Conservation (phyloP, 2,329 filamentous ascomycete species). For the Onygenales sp. region DNA sequence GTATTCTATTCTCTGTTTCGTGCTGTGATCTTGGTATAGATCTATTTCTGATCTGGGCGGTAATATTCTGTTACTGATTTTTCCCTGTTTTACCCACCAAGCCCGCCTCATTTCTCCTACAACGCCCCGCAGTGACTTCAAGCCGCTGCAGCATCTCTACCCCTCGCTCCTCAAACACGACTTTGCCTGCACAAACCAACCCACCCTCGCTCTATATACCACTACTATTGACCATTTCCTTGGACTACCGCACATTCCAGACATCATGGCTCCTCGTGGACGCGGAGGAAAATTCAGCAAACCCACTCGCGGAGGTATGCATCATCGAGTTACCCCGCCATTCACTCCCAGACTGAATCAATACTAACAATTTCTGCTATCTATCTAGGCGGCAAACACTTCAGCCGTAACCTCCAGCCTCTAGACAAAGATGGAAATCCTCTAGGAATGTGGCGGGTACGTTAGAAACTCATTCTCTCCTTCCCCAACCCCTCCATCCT, state of each 20-base stretch:
- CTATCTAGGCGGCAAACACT: conserved; percentile 75
- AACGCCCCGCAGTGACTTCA: conserved; percentile 11
- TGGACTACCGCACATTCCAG: neutral
- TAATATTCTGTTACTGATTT: neutral
- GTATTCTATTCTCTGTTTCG: too few relatives aligned
- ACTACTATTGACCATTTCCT: conserved; percentile 6
- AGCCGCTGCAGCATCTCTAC: conserved; percentile 7
- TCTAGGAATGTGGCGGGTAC: conserved; percentile 74
- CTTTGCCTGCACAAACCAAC: neutral
- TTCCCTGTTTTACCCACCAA: neutral
- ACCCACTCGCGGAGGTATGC: conserved; percentile 77
- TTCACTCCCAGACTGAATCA: neutral
- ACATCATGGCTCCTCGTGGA: conserved; percentile 47
- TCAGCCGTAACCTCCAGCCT: conserved; percentile 82
- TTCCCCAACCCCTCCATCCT: neutral
- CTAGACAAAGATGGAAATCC: conserved; percentile 83
- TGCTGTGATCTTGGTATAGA: neutral
- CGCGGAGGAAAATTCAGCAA: conserved; percentile 93
- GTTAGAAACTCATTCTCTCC: conserved; percentile 18
- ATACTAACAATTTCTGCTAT: conserved; percentile 12
- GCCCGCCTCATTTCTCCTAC: neutral
- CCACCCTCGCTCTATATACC: neutral
- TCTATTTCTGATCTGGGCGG: neutral
- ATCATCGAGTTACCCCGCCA: conserved; percentile 1
- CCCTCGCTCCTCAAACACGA: conserved; percentile 2